A percentile compares a stretch with the other conserved stretches of the same genome.
These are phyloP conservation scores for Phytophthora megakarya DNA, from an alignment of 352 stramenopile species.

Conservation along the genomic window DNA sequence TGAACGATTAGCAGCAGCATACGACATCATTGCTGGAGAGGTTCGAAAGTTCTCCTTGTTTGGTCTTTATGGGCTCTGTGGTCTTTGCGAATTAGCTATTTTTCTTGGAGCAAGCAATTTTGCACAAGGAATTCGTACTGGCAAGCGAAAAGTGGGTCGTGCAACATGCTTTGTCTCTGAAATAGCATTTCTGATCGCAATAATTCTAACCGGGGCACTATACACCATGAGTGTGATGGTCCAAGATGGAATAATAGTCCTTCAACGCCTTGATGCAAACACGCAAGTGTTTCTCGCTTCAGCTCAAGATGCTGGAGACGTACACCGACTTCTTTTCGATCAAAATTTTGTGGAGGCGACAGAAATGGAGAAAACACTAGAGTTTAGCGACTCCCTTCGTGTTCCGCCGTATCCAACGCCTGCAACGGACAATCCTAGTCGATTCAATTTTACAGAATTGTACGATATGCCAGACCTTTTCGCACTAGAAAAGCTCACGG, in stretches of 20 bases:
- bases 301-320: slow-evolving; percentile 21
- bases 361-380: slow-evolving; percentile 39
- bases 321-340: slow-evolving; percentile 49
- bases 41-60: slow-evolving; percentile 34
- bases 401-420: slow-evolving; percentile 65
- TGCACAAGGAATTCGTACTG: slow-evolving; percentile 41
- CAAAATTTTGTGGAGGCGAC: slow-evolving; percentile 46
- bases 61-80: slow-evolving; percentile 39
- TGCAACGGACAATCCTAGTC: slow-evolving; percentile 37
- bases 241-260: slow-evolving; percentile 49
- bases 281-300: slow-evolving; percentile 37
- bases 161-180: slow-evolving; percentile 53
- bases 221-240: slow-evolving; percentile 55
- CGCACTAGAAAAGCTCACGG: slow-evolving; percentile 33
- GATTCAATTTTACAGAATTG: slow-evolving; percentile 48
- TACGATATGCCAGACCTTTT: slow-evolving; percentile 61
- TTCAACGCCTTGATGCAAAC: slow-evolving; percentile 48
- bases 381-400: slow-evolving; percentile 66
- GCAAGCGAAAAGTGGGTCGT: slow-evolving; percentile 42
- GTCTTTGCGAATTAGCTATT: slow-evolving; percentile 34
- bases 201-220: slow-evolving; percentile 53
- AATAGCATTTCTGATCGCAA: slow-evolving; percentile 44
- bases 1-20: slow-evolving; percentile 23
- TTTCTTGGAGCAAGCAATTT: slow-evolving; percentile 39
- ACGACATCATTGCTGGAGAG: slow-evolving; percentile 37